Evolutionary conservation across 768 basidiomycete genomes (phyloP).

Genomic region (Naganishia friedmannii): DNA sequence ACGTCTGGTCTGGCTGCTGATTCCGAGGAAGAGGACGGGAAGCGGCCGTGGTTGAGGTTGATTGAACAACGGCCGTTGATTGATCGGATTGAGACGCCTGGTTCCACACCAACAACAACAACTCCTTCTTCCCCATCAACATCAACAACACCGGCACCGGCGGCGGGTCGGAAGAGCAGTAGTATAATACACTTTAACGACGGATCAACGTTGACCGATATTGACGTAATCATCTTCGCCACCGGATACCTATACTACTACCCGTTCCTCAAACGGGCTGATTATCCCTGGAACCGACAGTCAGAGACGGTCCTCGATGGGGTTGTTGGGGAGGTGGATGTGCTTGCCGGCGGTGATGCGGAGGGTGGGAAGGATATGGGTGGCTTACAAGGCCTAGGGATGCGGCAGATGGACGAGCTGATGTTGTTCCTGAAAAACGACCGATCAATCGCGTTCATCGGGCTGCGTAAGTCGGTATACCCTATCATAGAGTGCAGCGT

Average conservation of each 20-base stretch:
- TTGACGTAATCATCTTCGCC: conserved; percentile 53
- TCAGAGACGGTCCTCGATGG: conserved; percentile 30
- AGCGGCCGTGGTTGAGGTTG: conserved; percentile 44
- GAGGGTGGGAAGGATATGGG: conserved; percentile 31
- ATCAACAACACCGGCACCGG: not conserved
- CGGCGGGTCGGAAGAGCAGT: conserved; percentile 16
- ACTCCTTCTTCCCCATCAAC: not conserved
- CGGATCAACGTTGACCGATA: conserved; percentile 34
- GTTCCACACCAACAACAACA: too few species aligned
- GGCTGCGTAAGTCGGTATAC: conserved; percentile 43
- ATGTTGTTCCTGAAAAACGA: conserved; percentile 51
- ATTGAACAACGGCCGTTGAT: conserved; percentile 29
- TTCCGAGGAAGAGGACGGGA: conserved; percentile 2
- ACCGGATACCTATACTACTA: conserved; percentile 53
- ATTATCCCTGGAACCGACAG: conserved; percentile 45
- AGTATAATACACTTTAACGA: conserved; percentile 46
- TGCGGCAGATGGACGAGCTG: conserved; percentile 50
- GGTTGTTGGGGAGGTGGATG: conserved; percentile 29
- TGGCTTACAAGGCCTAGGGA: conserved; percentile 44
- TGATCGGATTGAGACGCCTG: conserved; percentile 35
- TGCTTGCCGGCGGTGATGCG: conserved; percentile 40
- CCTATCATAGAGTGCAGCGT: too few species aligned
- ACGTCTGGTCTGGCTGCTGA: conserved; percentile 2
- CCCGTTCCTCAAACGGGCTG: conserved; percentile 46
- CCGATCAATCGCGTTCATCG: conserved; percentile 48